Conservation (phyloP, 2,329 filamentous ascomycete genomes). For the Fusarium veterinarium region DNA sequence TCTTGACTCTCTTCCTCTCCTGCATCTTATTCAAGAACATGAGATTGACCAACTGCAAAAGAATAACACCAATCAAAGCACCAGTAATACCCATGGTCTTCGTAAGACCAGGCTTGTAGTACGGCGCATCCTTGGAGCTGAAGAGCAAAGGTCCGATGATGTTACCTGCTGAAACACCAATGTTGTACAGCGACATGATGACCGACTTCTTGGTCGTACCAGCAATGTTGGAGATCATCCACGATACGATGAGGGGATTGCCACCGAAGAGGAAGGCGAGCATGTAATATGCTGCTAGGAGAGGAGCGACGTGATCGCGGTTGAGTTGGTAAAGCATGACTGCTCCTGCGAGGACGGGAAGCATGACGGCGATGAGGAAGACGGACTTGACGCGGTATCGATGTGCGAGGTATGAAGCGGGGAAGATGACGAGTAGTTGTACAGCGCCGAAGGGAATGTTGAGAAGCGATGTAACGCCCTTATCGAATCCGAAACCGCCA, state of each 20-base stretch:
- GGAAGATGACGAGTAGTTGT: conserved; percentile 69
- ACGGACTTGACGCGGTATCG: conserved; percentile 67
- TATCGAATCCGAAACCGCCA: conserved; percentile 68
- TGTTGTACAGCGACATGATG: conserved; percentile 73
- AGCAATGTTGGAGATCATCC: conserved; percentile 76
- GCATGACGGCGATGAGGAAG: conserved; percentile 63
- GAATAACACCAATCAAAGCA: conserved; percentile 62
- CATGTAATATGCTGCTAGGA: conserved; percentile 73
- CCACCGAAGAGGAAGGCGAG: conserved; percentile 74
- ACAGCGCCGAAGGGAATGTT: conserved; percentile 76
- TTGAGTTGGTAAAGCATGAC: conserved; percentile 65
- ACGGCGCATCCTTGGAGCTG: conserved; percentile 65
- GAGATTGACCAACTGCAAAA: conserved; percentile 66
- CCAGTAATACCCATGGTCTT: conserved; percentile 66
- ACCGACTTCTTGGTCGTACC: conserved; percentile 75
- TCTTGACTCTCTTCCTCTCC: conserved; percentile 62
- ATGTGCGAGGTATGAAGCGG: conserved; percentile 68
- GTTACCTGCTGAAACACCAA: conserved; percentile 70
- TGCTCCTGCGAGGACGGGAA: conserved; percentile 71
- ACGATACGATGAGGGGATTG: conserved; percentile 74
- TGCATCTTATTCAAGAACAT: conserved; percentile 68
- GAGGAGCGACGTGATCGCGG: conserved; percentile 53
- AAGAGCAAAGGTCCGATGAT: conserved; percentile 76
- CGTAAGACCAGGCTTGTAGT: conserved; percentile 67
- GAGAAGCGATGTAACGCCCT: conserved; percentile 67